phyloP scores from a whole-genome alignment of 352 stramenopile genomes.

The Pythium grandisporangium region DNA sequence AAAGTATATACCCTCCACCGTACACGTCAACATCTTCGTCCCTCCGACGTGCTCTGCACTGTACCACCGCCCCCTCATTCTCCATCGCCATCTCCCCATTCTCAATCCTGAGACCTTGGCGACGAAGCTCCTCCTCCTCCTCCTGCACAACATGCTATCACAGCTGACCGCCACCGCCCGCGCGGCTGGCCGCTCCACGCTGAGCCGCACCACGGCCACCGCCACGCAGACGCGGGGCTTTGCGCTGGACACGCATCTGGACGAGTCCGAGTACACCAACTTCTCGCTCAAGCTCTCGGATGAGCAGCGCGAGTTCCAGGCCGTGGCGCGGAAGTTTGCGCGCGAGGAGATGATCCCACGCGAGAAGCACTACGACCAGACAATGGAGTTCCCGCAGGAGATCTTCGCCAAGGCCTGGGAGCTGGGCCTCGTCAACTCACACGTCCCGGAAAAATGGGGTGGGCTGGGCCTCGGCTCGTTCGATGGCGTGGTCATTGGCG shows the following conservation, averaged over 20 bases:
- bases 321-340: constrained; percentile 82
- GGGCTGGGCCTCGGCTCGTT: constrained; percentile 71
- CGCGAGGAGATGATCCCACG: constrained; percentile 87
- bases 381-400: constrained; percentile 80
- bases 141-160: background rate
- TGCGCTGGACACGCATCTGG: constrained; percentile 26
- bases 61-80: background rate
- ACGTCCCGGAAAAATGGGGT: constrained; percentile 81
- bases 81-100: constrained; percentile 4
- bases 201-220: background rate
- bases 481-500: constrained; percentile 80
- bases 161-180: too few relatives aligned
- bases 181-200: constrained; percentile 2
- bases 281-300: constrained; percentile 82
- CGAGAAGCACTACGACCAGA: constrained; percentile 77
- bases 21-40: too few relatives aligned
- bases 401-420: constrained; percentile 88
- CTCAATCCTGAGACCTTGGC: background rate
- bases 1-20: too few relatives aligned
- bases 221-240: constrained; percentile 22
- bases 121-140: background rate
- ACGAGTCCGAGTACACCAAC: constrained; percentile 35
- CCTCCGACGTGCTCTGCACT: too few relatives aligned
- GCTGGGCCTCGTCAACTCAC: constrained; percentile 81
- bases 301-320: constrained; percentile 83